Evolutionary conservation across 2,329 filamentous ascomycete species (phyloP), one percentile per base, ranked within the genome.

Genomic region (Lachnellula arida): DNA sequence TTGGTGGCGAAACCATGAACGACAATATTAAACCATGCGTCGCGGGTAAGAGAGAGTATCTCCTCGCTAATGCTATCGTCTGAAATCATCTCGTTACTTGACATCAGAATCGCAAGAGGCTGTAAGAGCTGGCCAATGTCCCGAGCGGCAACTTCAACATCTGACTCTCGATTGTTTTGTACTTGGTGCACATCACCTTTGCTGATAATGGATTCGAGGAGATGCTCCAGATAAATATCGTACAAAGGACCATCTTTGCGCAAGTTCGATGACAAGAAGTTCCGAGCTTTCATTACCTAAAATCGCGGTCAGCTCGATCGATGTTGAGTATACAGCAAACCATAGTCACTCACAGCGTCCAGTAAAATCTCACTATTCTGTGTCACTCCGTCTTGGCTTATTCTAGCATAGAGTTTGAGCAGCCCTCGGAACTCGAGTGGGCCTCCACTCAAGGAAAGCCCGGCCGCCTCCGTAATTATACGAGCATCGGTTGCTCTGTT

Each of bases 1-100:
- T 81, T 81, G 11, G 87, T 79, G 9, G 86, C 87, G 69, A 97
- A 96, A 4, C 92, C 94, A 70, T 99, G 94, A 0, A 96, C 88
- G 22, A 92, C 89, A 60, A 97, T 91, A 67, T 99, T 99, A 75
- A 97, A 97, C 94, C 94, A 99, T 5, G 91, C 90, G 76, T 99
- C 92, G 51, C 93, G 86, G 63, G 94, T 81, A 55, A 95, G 75
- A 25, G 84, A 81, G 59, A 88, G 81, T 7, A 84, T 82, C 56
- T 93, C 85, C 51, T 92, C 87, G 51, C 88, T 82, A 53, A 74
- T 73, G 9, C 75, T 63, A 32, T 68, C 54, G 59, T 70, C 35
- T 73, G 75, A 22, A 74, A 76, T 59, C 43, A 86, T 72, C 54
- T 86, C 79, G 60, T 86, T 82, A 34, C 76, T 77, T 8, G 90